These are phyloP conservation scores for Arthrobotrys sinensis DNA, from an alignment of 2,329 filamentous ascomycete species.

Conservation along the genomic window DNA sequence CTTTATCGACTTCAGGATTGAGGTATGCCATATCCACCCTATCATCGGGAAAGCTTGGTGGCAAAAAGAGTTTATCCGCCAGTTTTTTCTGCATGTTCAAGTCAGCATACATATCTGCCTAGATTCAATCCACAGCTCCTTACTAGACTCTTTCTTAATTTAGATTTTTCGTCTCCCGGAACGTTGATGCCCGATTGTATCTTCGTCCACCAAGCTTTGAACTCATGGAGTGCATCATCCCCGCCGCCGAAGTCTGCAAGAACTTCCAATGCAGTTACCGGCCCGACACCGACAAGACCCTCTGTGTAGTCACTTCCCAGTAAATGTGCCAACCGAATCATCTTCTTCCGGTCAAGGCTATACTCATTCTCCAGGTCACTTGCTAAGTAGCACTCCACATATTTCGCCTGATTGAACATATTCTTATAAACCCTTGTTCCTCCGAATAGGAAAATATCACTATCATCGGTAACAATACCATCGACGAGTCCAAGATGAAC, in stretches of 20 bases:
- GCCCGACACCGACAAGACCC: conserved; percentile 89
- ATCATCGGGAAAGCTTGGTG: conserved; percentile 81
- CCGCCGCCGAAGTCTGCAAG: conserved; percentile 84
- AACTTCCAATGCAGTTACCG: conserved; percentile 94
- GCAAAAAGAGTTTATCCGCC: conserved; percentile 82
- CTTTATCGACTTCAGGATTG: conserved; percentile 85
- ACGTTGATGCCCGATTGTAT: conserved; percentile 81
- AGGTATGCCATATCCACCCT: conserved; percentile 88
- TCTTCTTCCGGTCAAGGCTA: conserved; percentile 84
- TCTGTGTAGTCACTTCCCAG: conserved; percentile 96
- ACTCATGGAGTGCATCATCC: conserved; percentile 76
- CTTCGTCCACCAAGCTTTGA: conserved; percentile 88
- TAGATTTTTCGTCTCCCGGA: conserved; percentile 73
- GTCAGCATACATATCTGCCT: background rate
- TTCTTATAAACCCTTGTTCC: conserved; percentile 98
- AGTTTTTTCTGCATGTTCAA: conserved; percentile 49
- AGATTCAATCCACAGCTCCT: background rate
- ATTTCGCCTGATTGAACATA: conserved; percentile 99
- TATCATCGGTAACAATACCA: conserved; percentile 97
- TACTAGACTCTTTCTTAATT: conserved; percentile 86
- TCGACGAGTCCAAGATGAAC: conserved; percentile 90
- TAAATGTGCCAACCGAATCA: conserved; percentile 91
- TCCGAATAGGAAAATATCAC: conserved; percentile 95
- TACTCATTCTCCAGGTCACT: conserved; percentile 90
- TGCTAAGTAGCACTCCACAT: conserved; percentile 93